These are phyloP conservation scores for Pulveroboletus sp. DNA, from an alignment of 768 basidiomycete species.

Conservation along the genomic window DNA sequence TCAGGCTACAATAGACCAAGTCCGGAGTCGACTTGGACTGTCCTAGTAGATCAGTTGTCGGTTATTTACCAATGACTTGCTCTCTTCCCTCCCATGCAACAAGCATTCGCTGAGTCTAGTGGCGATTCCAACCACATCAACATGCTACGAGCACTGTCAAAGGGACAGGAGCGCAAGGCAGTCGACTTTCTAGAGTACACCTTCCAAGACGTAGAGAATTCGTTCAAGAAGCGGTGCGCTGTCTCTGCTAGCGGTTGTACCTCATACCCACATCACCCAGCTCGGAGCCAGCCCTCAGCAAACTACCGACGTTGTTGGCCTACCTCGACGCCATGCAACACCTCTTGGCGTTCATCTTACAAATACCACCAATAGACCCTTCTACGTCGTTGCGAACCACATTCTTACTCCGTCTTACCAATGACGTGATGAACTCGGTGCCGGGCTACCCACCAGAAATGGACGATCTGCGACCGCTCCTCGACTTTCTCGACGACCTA, in stretches of 20 bases:
- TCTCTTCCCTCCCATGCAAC: neutral
- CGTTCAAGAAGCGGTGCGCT: conserved; percentile 71
- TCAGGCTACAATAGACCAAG: conserved; percentile 56
- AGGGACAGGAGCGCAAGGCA: conserved; percentile 58
- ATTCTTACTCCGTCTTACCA: conserved; percentile 67
- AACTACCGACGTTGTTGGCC: conserved; percentile 49
- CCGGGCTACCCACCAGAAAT: conserved; percentile 52
- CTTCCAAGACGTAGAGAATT: conserved; percentile 61
- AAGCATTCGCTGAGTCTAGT: neutral
- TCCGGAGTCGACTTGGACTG: conserved; percentile 65
- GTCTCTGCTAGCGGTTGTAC: neutral
- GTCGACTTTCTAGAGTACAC: conserved; percentile 60
- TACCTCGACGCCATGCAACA: conserved; percentile 57
- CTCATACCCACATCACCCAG: conserved; percentile 8
- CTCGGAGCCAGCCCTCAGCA: conserved; percentile 37
- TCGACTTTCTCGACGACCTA: conserved; percentile 67
- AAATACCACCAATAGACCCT: conserved; percentile 69
- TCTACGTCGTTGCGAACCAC: conserved; percentile 63
- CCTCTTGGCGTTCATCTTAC: conserved; percentile 59
- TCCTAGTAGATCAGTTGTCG: conserved; percentile 21
- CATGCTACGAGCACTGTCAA: conserved; percentile 35
- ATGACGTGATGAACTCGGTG: conserved; percentile 57
- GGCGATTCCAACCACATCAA: neutral
- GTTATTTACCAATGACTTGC: conserved; percentile 11
- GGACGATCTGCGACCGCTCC: conserved; percentile 44